phyloP scores from a whole-genome alignment of 2,329 filamentous ascomycete genomes.

The Xylaria sp. region DNA sequence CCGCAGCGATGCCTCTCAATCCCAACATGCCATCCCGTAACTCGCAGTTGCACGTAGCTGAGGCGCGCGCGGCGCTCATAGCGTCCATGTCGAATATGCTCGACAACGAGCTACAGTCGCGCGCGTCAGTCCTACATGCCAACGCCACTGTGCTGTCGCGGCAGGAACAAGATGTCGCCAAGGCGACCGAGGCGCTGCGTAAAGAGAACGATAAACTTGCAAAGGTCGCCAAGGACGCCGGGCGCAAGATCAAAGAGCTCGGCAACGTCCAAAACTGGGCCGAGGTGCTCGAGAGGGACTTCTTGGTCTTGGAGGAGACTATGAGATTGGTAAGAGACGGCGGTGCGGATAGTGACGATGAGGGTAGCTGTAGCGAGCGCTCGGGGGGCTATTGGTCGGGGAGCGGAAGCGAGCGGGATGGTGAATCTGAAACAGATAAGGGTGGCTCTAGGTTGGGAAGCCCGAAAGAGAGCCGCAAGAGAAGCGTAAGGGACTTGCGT shows the following conservation, averaged over 20 bases:
- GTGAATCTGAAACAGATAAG: constrained; percentile 43
- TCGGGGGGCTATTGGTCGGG: constrained; percentile 32
- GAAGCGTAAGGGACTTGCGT: constrained; percentile 24
- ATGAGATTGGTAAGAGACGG: constrained; percentile 57
- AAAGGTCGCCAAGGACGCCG: constrained; percentile 66
- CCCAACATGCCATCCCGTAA: constrained; percentile 49
- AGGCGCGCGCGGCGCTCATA: constrained; percentile 64
- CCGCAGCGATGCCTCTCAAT: constrained; percentile 27
- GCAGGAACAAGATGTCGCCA: constrained; percentile 70
- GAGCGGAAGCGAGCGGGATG: constrained; percentile 42
- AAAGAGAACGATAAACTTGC: constrained; percentile 70
- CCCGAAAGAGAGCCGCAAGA: constrained; percentile 27
- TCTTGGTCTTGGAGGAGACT: constrained; percentile 69
- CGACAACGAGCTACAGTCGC: constrained; percentile 69
- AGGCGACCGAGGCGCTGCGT: constrained; percentile 63
- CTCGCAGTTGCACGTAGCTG: constrained; percentile 55
- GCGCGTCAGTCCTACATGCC: constrained; percentile 71
- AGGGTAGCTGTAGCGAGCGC: constrained; percentile 38
- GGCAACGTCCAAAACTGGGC: constrained; percentile 86
- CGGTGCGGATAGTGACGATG: constrained; percentile 34
- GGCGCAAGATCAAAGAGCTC: constrained; percentile 73
- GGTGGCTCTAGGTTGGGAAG: constrained; percentile 38
- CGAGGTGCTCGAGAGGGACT: constrained; percentile 75
- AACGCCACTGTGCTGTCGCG: constrained; percentile 68
- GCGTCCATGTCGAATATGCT: constrained; percentile 72